phyloP scores from a whole-genome alignment of 768 basidiomycete species.

The Tulasnella sp. region DNA sequence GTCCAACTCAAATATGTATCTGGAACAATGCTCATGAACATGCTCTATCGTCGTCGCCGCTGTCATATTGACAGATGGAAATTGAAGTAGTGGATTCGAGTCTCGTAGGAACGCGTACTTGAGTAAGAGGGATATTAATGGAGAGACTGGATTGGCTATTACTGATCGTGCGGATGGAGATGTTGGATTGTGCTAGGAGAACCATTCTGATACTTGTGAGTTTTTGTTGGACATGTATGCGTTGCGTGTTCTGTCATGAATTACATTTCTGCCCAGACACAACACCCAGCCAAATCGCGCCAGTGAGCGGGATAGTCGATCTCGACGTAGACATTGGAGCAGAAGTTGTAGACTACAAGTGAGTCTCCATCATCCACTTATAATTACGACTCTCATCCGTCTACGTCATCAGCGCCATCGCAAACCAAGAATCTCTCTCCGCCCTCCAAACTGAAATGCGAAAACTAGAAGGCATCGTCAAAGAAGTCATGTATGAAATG shows the following conservation, averaged over 20 bases:
- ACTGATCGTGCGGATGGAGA: conserved; percentile 90
- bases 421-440: conserved; percentile 93
- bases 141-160: conserved; percentile 83
- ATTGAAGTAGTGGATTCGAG: conserved; percentile 92
- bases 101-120: conserved; percentile 82
- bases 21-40: conserved; percentile 87
- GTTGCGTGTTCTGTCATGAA: neutral
- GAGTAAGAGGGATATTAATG: conserved; percentile 75
- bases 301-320: conserved; percentile 62
- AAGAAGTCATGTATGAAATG: conserved; percentile 90
- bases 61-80: conserved; percentile 67
- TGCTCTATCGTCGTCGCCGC: conserved; percentile 78
- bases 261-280: conserved; percentile 31
- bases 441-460: conserved; percentile 97
- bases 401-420: conserved; percentile 67
- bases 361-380: conserved; percentile 24
- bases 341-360: conserved; percentile 99
- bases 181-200: conserved; percentile 90
- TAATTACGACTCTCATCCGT: too few species aligned
- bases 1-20: conserved; percentile 72
- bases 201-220: conserved; percentile 59
- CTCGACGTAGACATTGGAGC: conserved; percentile 96
- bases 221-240: too few species aligned
- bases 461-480: conserved; percentile 86
- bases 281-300: conserved; percentile 34